A percentile compares a stretch with the other conserved stretches of the same genome.
phyloP scores from a whole-genome alignment of 1,139 yeast genomes.

The Magnusiomyces magnusii region DNA sequence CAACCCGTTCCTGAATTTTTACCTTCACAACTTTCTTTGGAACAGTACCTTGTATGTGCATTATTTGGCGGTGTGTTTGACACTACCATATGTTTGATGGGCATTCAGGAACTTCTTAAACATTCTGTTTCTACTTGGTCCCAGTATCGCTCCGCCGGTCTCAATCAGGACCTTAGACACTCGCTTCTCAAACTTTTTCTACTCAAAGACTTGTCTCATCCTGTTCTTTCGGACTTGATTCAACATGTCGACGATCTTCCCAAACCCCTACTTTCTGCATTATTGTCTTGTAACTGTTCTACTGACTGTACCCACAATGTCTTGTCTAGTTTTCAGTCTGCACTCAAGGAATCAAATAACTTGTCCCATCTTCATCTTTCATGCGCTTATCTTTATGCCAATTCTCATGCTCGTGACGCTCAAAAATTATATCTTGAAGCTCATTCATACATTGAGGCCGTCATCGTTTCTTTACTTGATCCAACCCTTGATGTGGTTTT shows the following conservation, averaged over 20 bases:
- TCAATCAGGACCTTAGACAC: slow-evolving; percentile 1
- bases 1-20: slow-evolving; percentile 13
- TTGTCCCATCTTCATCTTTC: slow-evolving; percentile 11
- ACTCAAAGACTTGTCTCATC: slow-evolving; percentile 1
- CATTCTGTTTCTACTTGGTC: not conserved
- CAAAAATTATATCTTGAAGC: slow-evolving; percentile 9
- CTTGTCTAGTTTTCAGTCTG: not conserved
- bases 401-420: slow-evolving; percentile 10
- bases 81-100: slow-evolving; percentile 9
- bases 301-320: not conserved
- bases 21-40: slow-evolving; percentile 7
- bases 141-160: not conserved
- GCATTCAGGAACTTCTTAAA: slow-evolving; percentile 7
- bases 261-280: not conserved
- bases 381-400: slow-evolving; percentile 10
- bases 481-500: not conserved
- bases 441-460: slow-evolving; percentile 11
- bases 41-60: slow-evolving; percentile 14
- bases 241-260: not conserved
- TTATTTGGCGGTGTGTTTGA: slow-evolving; percentile 12
- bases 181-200: slow-evolving; percentile 9
- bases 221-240: slow-evolving; percentile 8
- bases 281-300: not conserved
- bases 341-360: not conserved
- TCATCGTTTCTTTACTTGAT: slow-evolving; percentile 7